Evolutionary conservation across 495 filamentous ascomycete genomes (phyloP), one percentile per base, ranked within the genome.

Genomic region (Neurospora hispaniola): DNA sequence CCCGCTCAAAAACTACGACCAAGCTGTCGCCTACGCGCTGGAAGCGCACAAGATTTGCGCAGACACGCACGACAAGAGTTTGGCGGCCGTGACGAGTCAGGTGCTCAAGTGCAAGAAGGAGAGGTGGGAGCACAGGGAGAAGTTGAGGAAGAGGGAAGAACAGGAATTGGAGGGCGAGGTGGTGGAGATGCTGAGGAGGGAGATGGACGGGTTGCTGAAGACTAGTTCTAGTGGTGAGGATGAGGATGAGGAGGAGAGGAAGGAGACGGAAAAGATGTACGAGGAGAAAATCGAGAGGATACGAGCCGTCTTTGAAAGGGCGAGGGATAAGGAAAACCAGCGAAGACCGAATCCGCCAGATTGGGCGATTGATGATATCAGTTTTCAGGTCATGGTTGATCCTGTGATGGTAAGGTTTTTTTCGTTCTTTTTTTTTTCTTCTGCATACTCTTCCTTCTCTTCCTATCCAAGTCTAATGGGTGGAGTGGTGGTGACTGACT

Each of bases 371-470:
- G 96, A 98, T 78, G 91, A 90, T 31, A 98, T 99, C 70, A 93
- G 91, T 1, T 98, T 98, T 75, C 86, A 88, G 44, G 87, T 98
- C 73, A 97, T 99, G 94, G 87, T 95, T 76, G 96, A 99, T 81
- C 96, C 93, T 5, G 92, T 96, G 14, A 85, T 94, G 20, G 89
- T 91, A 81, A 78, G 86, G 84, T 5, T 68, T 42, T 42, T 40
- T 41, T 70, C 10, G n/a, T 46, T 43, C 42, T 11, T 7, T 8
- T 5, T 70, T 20, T 35, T 12, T 6, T 31, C 18, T 16, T 72
- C 69, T 69, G 23, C 35, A 35, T 4, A 11, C 41, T 11, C 41
- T 35, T 73, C 42, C 70, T 66, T 70, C 14, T 40, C 48, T 4
- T 6, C 6, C 35, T 38, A 5, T 5, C 0, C 35, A 38, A 5